Evolutionary conservation across 176 grass and related monocot species (phyloP).

Genomic region (Avena eriantha): DNA sequence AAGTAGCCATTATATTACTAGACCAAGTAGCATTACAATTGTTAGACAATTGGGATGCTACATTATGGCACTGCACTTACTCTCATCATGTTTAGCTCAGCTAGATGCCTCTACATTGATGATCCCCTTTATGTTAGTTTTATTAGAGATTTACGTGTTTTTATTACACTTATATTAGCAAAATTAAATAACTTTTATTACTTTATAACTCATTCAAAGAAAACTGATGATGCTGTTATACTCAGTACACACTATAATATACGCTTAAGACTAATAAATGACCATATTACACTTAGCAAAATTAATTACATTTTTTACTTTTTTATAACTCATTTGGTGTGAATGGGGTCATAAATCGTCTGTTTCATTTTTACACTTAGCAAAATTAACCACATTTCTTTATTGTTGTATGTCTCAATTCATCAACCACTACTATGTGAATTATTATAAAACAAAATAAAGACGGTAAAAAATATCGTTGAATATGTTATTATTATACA

Average conservation of each 20-base stretch:
- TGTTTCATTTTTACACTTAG: background rate
- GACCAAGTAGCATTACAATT: no score
- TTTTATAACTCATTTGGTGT: background rate
- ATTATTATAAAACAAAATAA: no score
- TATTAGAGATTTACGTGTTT: background rate
- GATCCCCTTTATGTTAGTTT: background rate
- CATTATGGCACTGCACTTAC: background rate
- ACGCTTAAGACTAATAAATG: background rate
- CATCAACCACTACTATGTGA: background rate
- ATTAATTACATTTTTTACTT: background rate
- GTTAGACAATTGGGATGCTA: no score
- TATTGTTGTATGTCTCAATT: background rate
- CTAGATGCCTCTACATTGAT: background rate
- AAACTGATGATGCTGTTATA: no score
- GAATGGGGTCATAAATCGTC: background rate
- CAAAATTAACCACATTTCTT: background rate
- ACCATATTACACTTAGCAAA: background rate
- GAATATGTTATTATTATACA: background rate
- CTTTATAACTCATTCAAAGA: background rate
- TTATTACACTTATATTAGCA: background rate
- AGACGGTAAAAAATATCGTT: no score
- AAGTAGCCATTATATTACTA: no score
- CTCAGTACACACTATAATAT: no score
- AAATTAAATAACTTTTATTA: background rate
- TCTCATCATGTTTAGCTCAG: background rate